Percentiles rank a stretch among this genome's conserved stretches.
These are phyloP conservation scores for Xenoacremonium recifei DNA, from an alignment of 2,329 filamentous ascomycete species.

Conservation along the genomic window DNA sequence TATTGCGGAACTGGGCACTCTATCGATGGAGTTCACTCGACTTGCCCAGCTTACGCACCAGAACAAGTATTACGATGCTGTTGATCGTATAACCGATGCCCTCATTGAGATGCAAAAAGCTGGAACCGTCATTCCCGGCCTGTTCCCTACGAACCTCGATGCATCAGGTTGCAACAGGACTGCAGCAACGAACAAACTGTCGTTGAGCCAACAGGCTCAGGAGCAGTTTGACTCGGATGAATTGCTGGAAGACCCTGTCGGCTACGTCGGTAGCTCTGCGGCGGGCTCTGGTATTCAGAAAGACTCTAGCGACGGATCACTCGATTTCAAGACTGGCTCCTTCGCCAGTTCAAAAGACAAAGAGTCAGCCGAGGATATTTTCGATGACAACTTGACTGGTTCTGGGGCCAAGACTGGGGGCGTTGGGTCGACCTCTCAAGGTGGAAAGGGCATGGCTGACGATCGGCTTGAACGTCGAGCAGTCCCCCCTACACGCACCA, in stretches of 20 bases:
- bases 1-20: conserved; percentile 72
- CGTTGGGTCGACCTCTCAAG: too few relatives aligned
- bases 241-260: conserved; percentile 25
- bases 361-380: too few relatives aligned
- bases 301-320: background rate
- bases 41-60: conserved; percentile 82
- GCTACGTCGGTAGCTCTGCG: conserved; percentile 16
- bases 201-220: conserved; percentile 35
- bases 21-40: conserved; percentile 86
- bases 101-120: conserved; percentile 72
- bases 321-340: too few relatives aligned
- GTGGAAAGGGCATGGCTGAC: too few relatives aligned
- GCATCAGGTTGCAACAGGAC: conserved; percentile 73
- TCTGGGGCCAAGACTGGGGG: too few relatives aligned
- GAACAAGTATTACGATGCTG: conserved; percentile 83
- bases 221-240: conserved; percentile 33
- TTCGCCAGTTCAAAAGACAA: too few relatives aligned
- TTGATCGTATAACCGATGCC: conserved; percentile 80
- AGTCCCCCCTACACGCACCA: background rate
- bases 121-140: conserved; percentile 68
- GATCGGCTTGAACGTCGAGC: background rate
- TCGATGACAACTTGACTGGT: too few relatives aligned
- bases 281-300: too few relatives aligned
- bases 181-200: conserved; percentile 30
- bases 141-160: conserved; percentile 79